phyloP scores from a whole-genome alignment of 2,329 filamentous ascomycete genomes.

The Trichophyton verrucosum region DNA sequence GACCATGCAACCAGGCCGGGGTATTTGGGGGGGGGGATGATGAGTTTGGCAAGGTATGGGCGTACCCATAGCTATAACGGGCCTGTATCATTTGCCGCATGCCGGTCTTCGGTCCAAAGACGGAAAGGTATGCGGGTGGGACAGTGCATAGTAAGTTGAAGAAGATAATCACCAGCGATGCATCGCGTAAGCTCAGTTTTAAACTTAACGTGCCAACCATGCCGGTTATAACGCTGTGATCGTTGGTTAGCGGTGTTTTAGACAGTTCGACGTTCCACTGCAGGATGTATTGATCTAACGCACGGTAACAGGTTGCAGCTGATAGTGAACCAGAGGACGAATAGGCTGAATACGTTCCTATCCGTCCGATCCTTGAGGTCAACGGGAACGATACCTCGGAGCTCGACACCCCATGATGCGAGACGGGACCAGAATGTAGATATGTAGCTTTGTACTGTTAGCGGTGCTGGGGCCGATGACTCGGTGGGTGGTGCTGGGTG shows the following conservation, averaged over 20 bases:
- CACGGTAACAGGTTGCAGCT: conserved; percentile 47
- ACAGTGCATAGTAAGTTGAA: conserved; percentile 21
- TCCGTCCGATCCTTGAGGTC: conserved; percentile 43
- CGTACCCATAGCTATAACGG: conserved; percentile 21
- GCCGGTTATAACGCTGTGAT: conserved; percentile 11
- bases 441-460: conserved; percentile 3
- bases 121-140: conserved; percentile 17
- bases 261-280: not conserved
- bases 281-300: conserved; percentile 18
- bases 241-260: not conserved
- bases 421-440: conserved; percentile 12
- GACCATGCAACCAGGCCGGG: not conserved
- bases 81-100: conserved; percentile 22
- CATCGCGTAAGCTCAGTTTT: conserved; percentile 12
- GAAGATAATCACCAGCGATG: conserved; percentile 16
- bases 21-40: not conserved
- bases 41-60: not conserved
- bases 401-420: conserved; percentile 34
- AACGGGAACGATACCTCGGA: conserved; percentile 46
- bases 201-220: conserved; percentile 14
- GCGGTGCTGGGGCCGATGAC: not conserved
- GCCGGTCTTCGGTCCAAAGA: conserved; percentile 20
- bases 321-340: conserved; percentile 44
- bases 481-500: not conserved
- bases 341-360: conserved; percentile 43